These are phyloP conservation scores for Diaporthe capsici DNA, from an alignment of 2,329 filamentous ascomycete species.

Conservation along the genomic window DNA sequence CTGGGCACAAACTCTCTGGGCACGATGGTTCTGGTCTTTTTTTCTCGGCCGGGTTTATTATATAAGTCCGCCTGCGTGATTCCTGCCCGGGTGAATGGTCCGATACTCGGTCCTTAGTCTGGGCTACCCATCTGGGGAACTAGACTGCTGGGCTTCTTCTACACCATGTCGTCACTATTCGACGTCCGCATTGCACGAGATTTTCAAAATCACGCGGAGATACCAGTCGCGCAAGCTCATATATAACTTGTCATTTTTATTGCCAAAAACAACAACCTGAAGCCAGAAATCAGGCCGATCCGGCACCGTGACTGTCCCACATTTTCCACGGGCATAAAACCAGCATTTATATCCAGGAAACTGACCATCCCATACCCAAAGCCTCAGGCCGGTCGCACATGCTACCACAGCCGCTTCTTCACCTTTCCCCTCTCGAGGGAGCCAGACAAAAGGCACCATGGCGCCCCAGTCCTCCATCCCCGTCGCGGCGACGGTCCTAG, in stretches of 20 bases:
- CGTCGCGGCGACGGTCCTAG: slow-evolving; percentile 40
- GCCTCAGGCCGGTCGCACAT: neutral
- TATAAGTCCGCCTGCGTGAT: neutral
- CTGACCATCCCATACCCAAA: neutral
- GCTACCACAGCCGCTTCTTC: neutral
- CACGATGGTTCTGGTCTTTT: neutral
- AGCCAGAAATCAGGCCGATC: neutral
- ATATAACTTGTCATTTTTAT: slow-evolving; percentile 8
- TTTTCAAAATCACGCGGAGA: neutral
- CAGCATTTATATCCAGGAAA: slow-evolving; percentile 1
- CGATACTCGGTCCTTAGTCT: neutral
- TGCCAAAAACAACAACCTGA: neutral
- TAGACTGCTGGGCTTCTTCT: neutral
- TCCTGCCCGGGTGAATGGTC: neutral
- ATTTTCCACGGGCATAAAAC: neutral
- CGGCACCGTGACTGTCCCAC: slow-evolving; percentile 27
- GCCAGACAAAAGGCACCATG: neutral
- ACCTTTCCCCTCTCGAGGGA: neutral
- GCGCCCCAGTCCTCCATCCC: slow-evolving; percentile 39
- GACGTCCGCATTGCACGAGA: neutral
- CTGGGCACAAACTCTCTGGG: slow-evolving; percentile 17
- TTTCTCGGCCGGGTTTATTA: neutral
- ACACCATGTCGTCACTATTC: neutral
- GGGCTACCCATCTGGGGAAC: neutral
- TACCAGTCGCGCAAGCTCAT: neutral